Evolutionary conservation across 805 yeast species (phyloP).

Genomic region (Ogataea chonburiensis): DNA sequence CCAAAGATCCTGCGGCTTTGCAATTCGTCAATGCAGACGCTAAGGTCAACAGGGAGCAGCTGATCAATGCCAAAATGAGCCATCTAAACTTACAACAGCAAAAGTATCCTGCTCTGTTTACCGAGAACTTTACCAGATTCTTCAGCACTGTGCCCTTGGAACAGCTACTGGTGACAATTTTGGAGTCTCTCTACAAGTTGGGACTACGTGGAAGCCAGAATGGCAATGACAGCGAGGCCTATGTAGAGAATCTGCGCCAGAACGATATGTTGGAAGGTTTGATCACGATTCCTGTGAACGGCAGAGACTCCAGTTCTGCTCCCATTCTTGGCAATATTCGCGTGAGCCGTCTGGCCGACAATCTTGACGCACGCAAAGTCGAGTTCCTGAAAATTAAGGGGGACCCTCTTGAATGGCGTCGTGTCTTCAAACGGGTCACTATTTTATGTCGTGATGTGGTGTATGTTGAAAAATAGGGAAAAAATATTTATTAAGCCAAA

Average conservation of each 20-base stretch:
- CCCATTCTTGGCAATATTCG: slow-evolving; percentile 47
- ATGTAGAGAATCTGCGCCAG: slow-evolving; percentile 26
- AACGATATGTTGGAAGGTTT: slow-evolving; percentile 30
- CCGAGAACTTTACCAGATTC: slow-evolving; percentile 51
- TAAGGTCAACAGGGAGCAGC: slow-evolving; percentile 18
- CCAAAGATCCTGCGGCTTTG: slow-evolving; percentile 50
- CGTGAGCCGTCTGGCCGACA: slow-evolving; percentile 39
- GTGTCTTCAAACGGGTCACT: slow-evolving; percentile 57
- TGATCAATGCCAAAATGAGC: slow-evolving; percentile 25
- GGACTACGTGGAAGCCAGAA: slow-evolving; percentile 36
- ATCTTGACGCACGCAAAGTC: slow-evolving; percentile 43
- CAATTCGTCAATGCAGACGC: slow-evolving; percentile 40
- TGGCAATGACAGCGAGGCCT: slow-evolving; percentile 20
- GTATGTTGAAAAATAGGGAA: slow-evolving; percentile 34
- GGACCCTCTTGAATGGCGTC: slow-evolving; percentile 75
- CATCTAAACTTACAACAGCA: slow-evolving; percentile 18
- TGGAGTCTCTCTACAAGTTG: slow-evolving; percentile 42
- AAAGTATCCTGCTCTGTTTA: slow-evolving; percentile 32
- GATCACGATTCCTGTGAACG: slow-evolving; percentile 39
- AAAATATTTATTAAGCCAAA: slow-evolving; percentile 13
- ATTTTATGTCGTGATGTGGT: slow-evolving; percentile 58
- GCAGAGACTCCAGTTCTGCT: slow-evolving; percentile 45
- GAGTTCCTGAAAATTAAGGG: slow-evolving; percentile 57
- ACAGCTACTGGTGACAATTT: slow-evolving; percentile 40
- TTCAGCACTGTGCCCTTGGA: slow-evolving; percentile 46